phyloP scores from a whole-genome alignment of 306 rosid species.

The Rubus parviflorus region DNA sequence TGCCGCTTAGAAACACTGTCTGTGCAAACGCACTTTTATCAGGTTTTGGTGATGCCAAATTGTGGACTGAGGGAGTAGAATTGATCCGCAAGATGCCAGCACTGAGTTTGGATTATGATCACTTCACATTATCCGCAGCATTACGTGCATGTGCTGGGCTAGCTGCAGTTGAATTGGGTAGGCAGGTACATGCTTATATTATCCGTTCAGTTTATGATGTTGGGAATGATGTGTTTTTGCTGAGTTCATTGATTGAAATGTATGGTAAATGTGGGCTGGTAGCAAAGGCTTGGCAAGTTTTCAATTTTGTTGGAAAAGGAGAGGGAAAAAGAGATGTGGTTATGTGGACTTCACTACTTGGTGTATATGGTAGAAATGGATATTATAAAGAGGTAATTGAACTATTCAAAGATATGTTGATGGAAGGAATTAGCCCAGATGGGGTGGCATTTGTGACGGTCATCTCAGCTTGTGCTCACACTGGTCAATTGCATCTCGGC shows the following conservation, averaged over 20 bases:
- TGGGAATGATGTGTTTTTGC: slow-evolving; percentile 57
- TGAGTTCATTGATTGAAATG: slow-evolving; percentile 72
- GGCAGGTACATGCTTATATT: slow-evolving; percentile 58
- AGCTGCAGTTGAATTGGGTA: slow-evolving; percentile 58
- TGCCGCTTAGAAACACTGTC: slow-evolving; percentile 58
- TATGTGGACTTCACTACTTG: slow-evolving; percentile 77
- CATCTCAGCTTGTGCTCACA: slow-evolving; percentile 69
- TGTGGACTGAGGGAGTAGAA: slow-evolving; percentile 58
- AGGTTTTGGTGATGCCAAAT: slow-evolving; percentile 59
- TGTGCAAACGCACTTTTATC: slow-evolving; percentile 72
- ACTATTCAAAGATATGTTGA: slow-evolving; percentile 58
- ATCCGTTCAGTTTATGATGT: slow-evolving; percentile 39
- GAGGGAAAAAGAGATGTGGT: slow-evolving; percentile 57
- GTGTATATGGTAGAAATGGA: slow-evolving; percentile 71
- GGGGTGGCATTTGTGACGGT: slow-evolving; percentile 64
- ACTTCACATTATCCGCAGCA: slow-evolving; percentile 62
- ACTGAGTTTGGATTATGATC: slow-evolving; percentile 58
- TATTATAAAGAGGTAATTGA: slow-evolving; percentile 48
- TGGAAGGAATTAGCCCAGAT: slow-evolving; percentile 65
- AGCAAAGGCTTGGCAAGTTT: slow-evolving; percentile 57
- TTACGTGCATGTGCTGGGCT: slow-evolving; percentile 67
- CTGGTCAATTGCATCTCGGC: slow-evolving; percentile 67
- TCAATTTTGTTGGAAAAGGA: slow-evolving; percentile 36
- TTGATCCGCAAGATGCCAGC: slow-evolving; percentile 53
- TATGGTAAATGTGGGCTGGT: slow-evolving; percentile 74